Base-by-base conservation (phyloP, 108 stramenopile genomes). In the Fragilariopsis cylindrus region DNA sequence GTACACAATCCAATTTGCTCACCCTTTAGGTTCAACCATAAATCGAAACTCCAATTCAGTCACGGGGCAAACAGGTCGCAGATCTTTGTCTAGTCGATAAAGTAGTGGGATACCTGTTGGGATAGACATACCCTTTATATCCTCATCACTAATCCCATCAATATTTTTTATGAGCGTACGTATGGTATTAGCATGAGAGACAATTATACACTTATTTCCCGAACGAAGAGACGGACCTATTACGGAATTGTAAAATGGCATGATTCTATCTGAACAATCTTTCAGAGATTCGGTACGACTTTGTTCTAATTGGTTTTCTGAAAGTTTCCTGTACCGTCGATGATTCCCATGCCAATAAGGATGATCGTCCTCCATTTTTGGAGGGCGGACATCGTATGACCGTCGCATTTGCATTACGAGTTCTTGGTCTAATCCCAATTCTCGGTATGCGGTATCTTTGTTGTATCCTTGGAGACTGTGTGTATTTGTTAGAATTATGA, bases 271-370 rank as follows among this genome's bases (percentile, higher is more conserved):
- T 7, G 92, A 86, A 3, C 87, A 73, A 70, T 90, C 92, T 69
- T 89, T 89, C 49, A 93, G 77, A 41, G 85, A 87, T 75, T 93
- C 92, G 60, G 87, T 81, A 39, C 92, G 73, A 48, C 78, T 80
- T 40, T 48, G 21, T 30, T 93, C 89, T 48, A 93, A 56, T 71
- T 90, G 85, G 62, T 90, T 88, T 30, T 67, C 41, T 42, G 84
- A 79, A 19, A 93, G 57, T 60, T 84, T 86, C 9, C 67, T 77
- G 69, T 93, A 93, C 81, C 93, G 84, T 75, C 93, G 72, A 72
- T 95, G 90, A 60, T 81, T 76, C 7, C 94, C 94, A 74, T 92
- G 91, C 94, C 94, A 95, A 66, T 90, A 90, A 8, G 90, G 90
- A 73, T 95, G 94, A 76, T 92, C 90, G 69, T 92, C 87, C 52